These are phyloP conservation scores for Podaxis sp. DNA, from an alignment of 768 basidiomycete genomes.

Conservation along the genomic window DNA sequence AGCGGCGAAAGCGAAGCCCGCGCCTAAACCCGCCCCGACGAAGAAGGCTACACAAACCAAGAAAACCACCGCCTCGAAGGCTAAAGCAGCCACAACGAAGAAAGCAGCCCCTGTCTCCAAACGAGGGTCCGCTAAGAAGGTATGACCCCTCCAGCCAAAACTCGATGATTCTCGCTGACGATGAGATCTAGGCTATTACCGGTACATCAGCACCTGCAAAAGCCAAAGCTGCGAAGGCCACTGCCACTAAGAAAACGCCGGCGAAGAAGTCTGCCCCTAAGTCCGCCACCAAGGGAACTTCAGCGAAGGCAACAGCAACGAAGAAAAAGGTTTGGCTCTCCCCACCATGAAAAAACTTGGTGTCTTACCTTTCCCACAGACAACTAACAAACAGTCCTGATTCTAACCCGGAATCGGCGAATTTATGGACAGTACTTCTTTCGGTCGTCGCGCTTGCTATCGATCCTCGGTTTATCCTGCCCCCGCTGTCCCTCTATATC, in stretches of 20 bases:
- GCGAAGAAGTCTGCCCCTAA: slow-evolving; percentile 31
- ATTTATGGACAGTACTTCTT: background rate
- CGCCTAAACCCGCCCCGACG: slow-evolving; percentile 27
- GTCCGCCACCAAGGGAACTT: slow-evolving; percentile 30
- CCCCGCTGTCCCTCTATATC: slow-evolving; percentile 5
- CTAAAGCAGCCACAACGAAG: slow-evolving; percentile 33
- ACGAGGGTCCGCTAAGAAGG: slow-evolving; percentile 41
- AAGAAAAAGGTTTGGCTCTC: slow-evolving; percentile 33
- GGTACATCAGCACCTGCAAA: slow-evolving; percentile 40
- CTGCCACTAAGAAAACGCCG: slow-evolving; percentile 37
- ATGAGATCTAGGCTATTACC: slow-evolving; percentile 31
- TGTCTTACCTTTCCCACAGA: slow-evolving; percentile 18
- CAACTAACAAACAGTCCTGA: slow-evolving; percentile 25
- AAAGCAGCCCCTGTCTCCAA: slow-evolving; percentile 36
- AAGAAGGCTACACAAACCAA: slow-evolving; percentile 36
- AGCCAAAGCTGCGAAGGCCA: slow-evolving; percentile 37
- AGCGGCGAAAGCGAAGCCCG: slow-evolving; percentile 23
- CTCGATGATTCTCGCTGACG: slow-evolving; percentile 3
- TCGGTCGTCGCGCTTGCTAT: background rate
- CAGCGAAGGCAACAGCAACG: slow-evolving; percentile 17
- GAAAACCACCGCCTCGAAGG: slow-evolving; percentile 33
- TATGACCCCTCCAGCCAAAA: slow-evolving; percentile 11
- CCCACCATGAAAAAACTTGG: background rate
- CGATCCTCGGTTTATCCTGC: background rate
- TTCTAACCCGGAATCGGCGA: background rate